Base-by-base conservation (phyloP, 2,329 filamentous ascomycete species). In the Ascochyta lentis region DNA sequence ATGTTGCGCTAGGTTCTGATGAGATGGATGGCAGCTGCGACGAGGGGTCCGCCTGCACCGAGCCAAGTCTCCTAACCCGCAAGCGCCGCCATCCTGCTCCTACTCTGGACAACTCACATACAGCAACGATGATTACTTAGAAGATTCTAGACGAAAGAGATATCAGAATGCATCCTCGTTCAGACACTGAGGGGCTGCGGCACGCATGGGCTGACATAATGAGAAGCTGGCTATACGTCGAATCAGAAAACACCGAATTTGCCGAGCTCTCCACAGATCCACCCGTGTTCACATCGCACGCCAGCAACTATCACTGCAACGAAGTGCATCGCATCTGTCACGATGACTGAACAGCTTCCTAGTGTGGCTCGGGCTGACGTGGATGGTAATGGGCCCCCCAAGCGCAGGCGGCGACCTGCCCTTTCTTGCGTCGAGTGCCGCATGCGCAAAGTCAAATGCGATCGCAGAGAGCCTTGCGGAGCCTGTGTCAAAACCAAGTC, bases 401-500 rank as follows among this genome's bases (percentile, higher is more conserved):
- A 68, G 50, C 64, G 66, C 23, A 60, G 51, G 31, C 58, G 69
- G 24, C 58, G 67, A 42, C 66, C 68, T 24, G 67, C 71, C 8
- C 56, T 72, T 13, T 68, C 69, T 8, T 73, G 69, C 48, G 61
- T 69, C 3, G 65, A 72, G 55, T 74, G 69, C 45, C 60, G 69
- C 27, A 60, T 56, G 52, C 57, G 68, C 34, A 74, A 74, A 44
- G 66, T 71, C 19, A 70, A 64, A 51, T 73, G 70, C 44, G 65
- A 73, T 54, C 61, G 65, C 15, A 48, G 60, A 15, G 66, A 58
- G 49, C 69, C 67, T 8, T 73, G 69, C 53, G 58, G 58, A 27
- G 60, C 61, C 19, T 73, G 69, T 44, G 59, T 58, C 12, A 54
- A 54, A 12, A 64, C 51, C 19, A 62, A 66, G 38, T 67, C 61